phyloP scores from a whole-genome alignment of 257 asterid genomes.

The Ligustrum vulgare region DNA sequence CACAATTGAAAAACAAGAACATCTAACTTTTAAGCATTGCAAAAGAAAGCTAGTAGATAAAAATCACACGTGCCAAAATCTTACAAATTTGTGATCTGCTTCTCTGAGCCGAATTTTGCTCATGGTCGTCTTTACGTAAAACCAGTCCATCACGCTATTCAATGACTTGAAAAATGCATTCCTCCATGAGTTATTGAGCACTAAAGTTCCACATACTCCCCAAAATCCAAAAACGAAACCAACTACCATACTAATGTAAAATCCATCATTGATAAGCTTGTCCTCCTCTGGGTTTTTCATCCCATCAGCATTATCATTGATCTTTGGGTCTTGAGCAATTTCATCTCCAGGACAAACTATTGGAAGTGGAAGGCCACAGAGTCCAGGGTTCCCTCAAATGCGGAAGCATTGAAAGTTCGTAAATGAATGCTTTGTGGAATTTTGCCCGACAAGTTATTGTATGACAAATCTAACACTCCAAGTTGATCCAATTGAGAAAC shows the following conservation, averaged over 20 bases:
- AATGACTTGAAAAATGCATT: constrained; percentile 3
- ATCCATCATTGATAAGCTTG: constrained; percentile 14
- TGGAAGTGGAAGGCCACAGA: constrained; percentile 31
- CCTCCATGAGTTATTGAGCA: constrained; percentile 16
- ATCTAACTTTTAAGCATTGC: not conserved
- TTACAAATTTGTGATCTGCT: not conserved
- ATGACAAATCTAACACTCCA: constrained; percentile 37
- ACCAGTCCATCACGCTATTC: not conserved
- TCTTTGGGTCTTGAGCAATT: not conserved
- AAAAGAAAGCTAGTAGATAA: not conserved
- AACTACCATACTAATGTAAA: constrained; percentile 21
- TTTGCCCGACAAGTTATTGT: constrained; percentile 30
- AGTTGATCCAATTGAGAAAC: constrained; percentile 25
- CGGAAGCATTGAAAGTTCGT: constrained; percentile 24
- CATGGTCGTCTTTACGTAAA: not conserved
- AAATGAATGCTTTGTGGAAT: constrained; percentile 30
- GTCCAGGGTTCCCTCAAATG: constrained; percentile 23
- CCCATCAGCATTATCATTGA: not conserved
- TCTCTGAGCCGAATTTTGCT: not conserved
- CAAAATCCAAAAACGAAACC: constrained; percentile 21
- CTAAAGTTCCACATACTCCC: constrained; percentile 15
- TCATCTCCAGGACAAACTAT: constrained; percentile 29
- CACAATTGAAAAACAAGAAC: too few relatives aligned
- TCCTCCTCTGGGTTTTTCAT: not conserved
- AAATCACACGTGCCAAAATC: not conserved